A percentile compares a stretch with the other conserved stretches of the same genome.
phyloP scores from a whole-genome alignment of 2,329 filamentous ascomycete genomes.

The Penicillium sp. region DNA sequence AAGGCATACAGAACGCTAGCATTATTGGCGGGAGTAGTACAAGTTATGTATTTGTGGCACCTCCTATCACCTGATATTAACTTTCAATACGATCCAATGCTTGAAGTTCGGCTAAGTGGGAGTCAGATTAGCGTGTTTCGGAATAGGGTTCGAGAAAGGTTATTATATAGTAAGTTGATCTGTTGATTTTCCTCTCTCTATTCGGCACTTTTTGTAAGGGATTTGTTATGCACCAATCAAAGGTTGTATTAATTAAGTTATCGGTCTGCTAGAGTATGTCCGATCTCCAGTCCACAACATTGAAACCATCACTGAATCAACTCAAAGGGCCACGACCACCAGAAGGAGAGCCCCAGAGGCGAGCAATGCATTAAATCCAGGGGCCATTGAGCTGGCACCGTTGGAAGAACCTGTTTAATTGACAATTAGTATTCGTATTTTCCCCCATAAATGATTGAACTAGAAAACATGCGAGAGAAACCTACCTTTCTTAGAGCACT shows the following conservation, averaged over 20 bases:
- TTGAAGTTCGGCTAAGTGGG: too few relatives aligned
- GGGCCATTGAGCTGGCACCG: not conserved
- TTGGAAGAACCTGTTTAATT: not conserved
- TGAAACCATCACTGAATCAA: not conserved
- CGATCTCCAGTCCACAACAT: not conserved
- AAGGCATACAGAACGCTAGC: too few relatives aligned
- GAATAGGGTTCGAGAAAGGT: too few relatives aligned
- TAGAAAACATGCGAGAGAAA: not conserved
- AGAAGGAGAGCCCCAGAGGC: constrained; percentile 9
- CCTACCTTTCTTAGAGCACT: not conserved
- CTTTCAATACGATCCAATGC: too few relatives aligned
- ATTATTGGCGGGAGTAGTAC: too few relatives aligned
- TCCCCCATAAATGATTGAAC: not conserved
- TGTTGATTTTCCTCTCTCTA: not conserved
- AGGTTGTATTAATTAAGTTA: not conserved
- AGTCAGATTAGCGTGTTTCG: too few relatives aligned
- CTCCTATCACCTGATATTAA: too few relatives aligned
- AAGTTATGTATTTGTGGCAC: too few relatives aligned
- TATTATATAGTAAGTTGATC: too few relatives aligned
- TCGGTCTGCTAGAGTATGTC: not conserved
- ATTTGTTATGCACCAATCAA: not conserved
- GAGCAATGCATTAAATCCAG: constrained; percentile 1
- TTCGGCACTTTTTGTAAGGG: not conserved
- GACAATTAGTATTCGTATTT: not conserved
- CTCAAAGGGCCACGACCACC: not conserved